Evolutionary conservation across 2,329 filamentous ascomycete genomes (phyloP).

Genomic region (Alternaria novae-zelandiae): DNA sequence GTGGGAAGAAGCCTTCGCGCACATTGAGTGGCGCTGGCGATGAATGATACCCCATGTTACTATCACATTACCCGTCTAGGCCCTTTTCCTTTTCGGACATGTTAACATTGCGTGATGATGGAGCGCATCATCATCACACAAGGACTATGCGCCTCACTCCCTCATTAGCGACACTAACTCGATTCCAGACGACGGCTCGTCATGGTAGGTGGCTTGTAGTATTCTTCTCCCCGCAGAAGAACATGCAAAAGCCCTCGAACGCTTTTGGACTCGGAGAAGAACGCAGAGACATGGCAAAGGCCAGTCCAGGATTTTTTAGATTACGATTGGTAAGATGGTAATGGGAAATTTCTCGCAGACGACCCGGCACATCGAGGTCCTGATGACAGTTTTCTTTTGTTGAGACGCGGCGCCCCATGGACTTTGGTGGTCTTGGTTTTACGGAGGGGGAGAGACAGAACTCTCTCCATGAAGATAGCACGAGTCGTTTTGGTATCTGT

Average conservation of each 20-base stretch:
- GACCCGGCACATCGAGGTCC: too few species aligned
- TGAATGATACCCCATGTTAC: not conserved
- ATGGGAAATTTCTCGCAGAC: not conserved
- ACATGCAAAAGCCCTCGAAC: not conserved
- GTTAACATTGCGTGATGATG: not conserved
- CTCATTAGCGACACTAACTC: not conserved
- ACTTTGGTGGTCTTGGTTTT: fast-evolving
- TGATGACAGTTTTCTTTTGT: too few species aligned
- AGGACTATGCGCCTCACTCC: not conserved
- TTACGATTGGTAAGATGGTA: not conserved
- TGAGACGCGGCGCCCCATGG: not conserved
- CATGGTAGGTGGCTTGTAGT: not conserved
- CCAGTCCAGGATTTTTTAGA: too few species aligned
- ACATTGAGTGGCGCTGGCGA: not conserved
- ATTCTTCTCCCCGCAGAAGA: not conserved
- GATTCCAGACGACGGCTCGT: not conserved
- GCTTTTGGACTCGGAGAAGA: not conserved
- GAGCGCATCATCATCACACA: not conserved
- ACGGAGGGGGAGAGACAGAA: not conserved
- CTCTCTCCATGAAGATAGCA: not conserved
- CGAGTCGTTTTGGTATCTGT: not conserved
- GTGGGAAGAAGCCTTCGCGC: not conserved
- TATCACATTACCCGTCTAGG: not conserved
- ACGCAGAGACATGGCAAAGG: not conserved
- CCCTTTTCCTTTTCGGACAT: fast-evolving